Conservation (phyloP, 768 basidiomycete species). For the Amanita molliuscula region DNA sequence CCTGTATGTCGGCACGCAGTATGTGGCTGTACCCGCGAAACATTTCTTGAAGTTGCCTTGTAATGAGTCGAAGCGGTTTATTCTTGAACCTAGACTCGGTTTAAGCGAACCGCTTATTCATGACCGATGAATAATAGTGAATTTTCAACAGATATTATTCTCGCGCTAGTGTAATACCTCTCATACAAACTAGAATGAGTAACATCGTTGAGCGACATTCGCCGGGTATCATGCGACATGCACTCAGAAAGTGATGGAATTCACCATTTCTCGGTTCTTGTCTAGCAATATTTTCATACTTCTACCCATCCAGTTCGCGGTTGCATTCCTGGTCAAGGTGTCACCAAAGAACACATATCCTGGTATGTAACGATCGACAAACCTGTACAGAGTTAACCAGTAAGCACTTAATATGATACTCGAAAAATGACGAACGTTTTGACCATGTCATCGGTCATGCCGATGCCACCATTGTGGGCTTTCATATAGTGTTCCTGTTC, state of each 20-base stretch:
- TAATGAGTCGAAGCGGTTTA: not conserved
- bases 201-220: too few relatives aligned
- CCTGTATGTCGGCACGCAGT: not conserved
- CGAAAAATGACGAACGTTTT: conserved; percentile 42
- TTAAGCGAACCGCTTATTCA: not conserved
- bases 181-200: too few relatives aligned
- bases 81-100: not conserved
- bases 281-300: conserved; percentile 48
- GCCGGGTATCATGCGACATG: not conserved
- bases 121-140: not conserved
- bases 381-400: conserved; percentile 30
- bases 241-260: conserved; percentile 28
- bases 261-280: conserved; percentile 36
- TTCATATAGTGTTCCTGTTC: conserved; percentile 92
- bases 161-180: not conserved
- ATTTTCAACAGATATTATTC: not conserved
- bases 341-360: conserved; percentile 83
- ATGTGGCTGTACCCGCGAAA: not conserved
- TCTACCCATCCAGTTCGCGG: conserved; percentile 24
- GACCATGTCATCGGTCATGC: conserved; percentile 74
- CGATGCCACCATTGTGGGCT: conserved; percentile 67
- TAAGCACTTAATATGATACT: conserved; percentile 8
- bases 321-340: conserved; percentile 3
- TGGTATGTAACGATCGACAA: conserved; percentile 90
- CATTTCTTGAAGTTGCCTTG: not conserved